Evolutionary conservation across 768 basidiomycete species (phyloP).

Genomic region (Fibroporia radiculosa): DNA sequence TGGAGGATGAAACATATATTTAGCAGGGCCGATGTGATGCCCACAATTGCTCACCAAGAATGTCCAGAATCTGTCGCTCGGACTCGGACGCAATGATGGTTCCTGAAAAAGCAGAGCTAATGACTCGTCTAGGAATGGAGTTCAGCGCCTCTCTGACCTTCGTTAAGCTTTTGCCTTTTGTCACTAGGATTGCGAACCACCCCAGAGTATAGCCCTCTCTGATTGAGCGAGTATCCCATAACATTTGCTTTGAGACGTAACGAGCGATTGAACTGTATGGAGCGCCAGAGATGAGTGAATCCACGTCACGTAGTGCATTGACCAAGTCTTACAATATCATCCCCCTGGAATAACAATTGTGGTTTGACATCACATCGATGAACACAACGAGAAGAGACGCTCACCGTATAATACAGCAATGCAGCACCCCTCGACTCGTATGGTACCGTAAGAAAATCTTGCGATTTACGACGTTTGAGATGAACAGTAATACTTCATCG

Average conservation of each 20-base stretch:
- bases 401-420: constrained; percentile 84
- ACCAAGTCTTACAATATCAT: constrained; percentile 66
- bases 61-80: constrained; percentile 80
- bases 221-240: constrained; percentile 81
- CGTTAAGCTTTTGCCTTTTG: constrained; percentile 48
- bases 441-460: constrained; percentile 78
- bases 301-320: neutral
- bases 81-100: constrained; percentile 69
- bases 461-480: neutral
- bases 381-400: constrained; percentile 12
- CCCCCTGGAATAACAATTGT: constrained; percentile 44
- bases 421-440: constrained; percentile 77
- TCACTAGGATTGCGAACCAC: constrained; percentile 67
- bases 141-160: constrained; percentile 34
- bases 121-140: neutral
- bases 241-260: constrained; percentile 78
- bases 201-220: constrained; percentile 69
- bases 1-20: constrained; percentile 10
- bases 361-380: neutral
- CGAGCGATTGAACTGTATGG: constrained; percentile 75
- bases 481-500: neutral
- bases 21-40: neutral
- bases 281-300: neutral
- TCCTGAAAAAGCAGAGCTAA: constrained; percentile 7
- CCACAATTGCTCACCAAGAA: constrained; percentile 37